Conservation (phyloP, 2,329 filamentous ascomycete genomes). For the Ophiostoma populinum region DNA sequence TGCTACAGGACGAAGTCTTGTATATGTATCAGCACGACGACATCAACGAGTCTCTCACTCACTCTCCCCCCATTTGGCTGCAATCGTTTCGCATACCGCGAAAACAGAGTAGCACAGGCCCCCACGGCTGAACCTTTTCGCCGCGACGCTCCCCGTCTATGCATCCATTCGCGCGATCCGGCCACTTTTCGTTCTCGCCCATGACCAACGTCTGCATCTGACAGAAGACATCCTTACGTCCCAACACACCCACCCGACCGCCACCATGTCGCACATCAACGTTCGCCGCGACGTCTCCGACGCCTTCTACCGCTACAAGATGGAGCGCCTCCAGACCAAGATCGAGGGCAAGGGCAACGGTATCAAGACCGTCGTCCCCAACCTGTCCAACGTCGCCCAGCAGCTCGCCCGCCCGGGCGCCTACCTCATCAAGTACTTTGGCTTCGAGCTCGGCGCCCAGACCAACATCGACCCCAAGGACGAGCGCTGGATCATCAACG, state of each 20-base stretch:
- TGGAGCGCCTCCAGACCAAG: slow-evolving; percentile 97
- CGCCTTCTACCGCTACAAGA: slow-evolving; percentile 99
- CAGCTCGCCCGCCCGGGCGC: slow-evolving; percentile 82
- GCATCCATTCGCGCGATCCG: slow-evolving; percentile 4
- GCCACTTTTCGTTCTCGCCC: not conserved
- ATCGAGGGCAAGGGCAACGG: slow-evolving; percentile 99
- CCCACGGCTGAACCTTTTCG: slow-evolving; percentile 94
- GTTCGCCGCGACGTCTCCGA: slow-evolving; percentile 96
- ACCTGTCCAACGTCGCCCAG: slow-evolving; percentile 81
- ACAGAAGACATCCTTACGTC: not conserved
- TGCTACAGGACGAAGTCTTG: slow-evolving; percentile 32
- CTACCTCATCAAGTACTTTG: slow-evolving; percentile 99
- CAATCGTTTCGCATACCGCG: slow-evolving; percentile 91
- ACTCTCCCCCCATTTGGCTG: slow-evolving; percentile 87
- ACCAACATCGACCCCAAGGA: slow-evolving; percentile 95
- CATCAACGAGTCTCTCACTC: slow-evolving; percentile 81
- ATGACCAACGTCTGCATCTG: not conserved
- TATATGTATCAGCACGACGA: slow-evolving; percentile 98
- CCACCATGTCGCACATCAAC: slow-evolving; percentile 92
- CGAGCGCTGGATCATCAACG: slow-evolving; percentile 99
- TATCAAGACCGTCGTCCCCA: slow-evolving; percentile 97
- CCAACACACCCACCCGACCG: slow-evolving; percentile 18
- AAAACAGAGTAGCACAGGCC: slow-evolving; percentile 81
- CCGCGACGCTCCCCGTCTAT: not conserved
- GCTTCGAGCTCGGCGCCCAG: slow-evolving; percentile 95